Conservation (phyloP, 106 monocot genomes). For the Allium sativum region DNA sequence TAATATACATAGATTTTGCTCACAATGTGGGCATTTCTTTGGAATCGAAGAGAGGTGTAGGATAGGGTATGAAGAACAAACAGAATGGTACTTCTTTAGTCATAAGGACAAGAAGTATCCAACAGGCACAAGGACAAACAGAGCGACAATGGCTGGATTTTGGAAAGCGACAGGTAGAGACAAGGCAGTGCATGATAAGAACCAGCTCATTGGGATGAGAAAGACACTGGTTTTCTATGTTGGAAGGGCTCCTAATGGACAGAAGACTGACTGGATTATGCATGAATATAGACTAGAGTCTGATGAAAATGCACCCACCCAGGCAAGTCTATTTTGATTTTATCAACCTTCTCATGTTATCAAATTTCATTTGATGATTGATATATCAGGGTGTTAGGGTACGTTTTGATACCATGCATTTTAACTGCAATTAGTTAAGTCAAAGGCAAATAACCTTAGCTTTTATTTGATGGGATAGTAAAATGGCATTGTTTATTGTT, state of each 20-base stretch:
- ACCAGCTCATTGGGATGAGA: neutral
- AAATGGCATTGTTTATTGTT: no score
- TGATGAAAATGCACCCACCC: neutral
- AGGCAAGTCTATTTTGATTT: neutral
- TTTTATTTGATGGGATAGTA: no score
- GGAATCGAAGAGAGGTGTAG: neutral
- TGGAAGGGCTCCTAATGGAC: neutral
- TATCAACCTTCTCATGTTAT: neutral
- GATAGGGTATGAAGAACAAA: neutral
- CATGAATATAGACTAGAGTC: neutral
- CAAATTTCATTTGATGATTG: no score
- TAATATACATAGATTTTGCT: slow-evolving; percentile 34
- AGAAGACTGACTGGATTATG: slow-evolving; percentile 8
- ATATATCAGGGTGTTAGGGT: neutral
- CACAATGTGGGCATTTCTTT: no score
- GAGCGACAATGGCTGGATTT: slow-evolving; percentile 46
- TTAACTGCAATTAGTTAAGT: no score
- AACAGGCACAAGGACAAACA: slow-evolving; percentile 42
- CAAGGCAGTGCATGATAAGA: neutral
- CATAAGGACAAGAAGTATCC: slow-evolving; percentile 48
- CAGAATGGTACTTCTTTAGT: slow-evolving; percentile 89
- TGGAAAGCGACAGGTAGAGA: slow-evolving; percentile 57
- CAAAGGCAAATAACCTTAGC: no score
- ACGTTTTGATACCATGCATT: neutral
- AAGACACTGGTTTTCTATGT: neutral